Evolutionary conservation across 2,329 filamentous ascomycete species (phyloP), one percentile per base, ranked within the genome.

Genomic region (Phyllosticta citrichinensis): DNA sequence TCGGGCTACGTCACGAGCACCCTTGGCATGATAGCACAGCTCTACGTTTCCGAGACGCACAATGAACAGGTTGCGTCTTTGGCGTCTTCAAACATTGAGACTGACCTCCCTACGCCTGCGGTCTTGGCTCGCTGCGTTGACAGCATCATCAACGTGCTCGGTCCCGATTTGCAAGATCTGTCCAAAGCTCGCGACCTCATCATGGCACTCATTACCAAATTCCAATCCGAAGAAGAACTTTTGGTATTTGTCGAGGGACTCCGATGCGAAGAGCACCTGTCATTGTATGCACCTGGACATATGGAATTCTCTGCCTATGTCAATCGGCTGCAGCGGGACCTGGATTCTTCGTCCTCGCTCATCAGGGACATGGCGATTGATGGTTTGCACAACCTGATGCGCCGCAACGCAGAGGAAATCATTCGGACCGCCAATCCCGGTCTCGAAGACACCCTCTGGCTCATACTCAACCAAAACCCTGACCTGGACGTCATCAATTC

Each of bases 121-220:
- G 88, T 91, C 1, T 87, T 97, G 63, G 88, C 89, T 33, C 86
- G 91, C 67, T 96, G 91, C 66, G 87, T 97, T 30, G 92, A 97
- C 73, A 94, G 92, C n/a, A 81, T 96, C 24, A 91, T 99, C 76
- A 97, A 97, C 67, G 94, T 99, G 10, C 81, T 99, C 11, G 94
- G 94, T 0, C 94, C 94, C 0, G 95, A 99, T 74, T 78, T 99
- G 22, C 94, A 97, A 73, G 94, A 97, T 68, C 85, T 94, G 65
- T 85, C 85, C 3, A 97, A 96, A 74, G 89, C 91, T n/a, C 81
- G 94, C 65, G 92, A 97, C 70, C 81, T 99, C 59, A 94, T 97
- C 57, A 81, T 97, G 63, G 94, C 87, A 0, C 80, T 99, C 9
- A 87, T 97, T 3, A 82, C 84, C 2, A 87, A 95, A 65, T 94